Evolutionary conservation across 805 yeast genomes (phyloP).

Genomic region (Kluyveromyces lactis): DNA sequence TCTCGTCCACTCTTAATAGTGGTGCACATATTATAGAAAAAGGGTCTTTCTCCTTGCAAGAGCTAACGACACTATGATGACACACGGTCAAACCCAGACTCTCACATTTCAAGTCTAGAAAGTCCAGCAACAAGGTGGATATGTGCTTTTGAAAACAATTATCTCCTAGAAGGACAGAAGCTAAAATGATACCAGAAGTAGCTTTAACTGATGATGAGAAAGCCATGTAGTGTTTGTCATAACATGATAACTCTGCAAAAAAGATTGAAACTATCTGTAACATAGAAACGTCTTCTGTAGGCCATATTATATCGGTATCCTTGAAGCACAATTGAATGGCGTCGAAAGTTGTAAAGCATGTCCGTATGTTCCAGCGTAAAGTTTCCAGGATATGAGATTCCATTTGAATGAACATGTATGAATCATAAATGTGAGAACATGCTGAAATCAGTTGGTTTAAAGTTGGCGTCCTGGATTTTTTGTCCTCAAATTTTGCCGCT

Average conservation of each 20-base stretch:
- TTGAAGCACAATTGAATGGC: slow-evolving; percentile 10
- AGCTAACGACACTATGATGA: no score
- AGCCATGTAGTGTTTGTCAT: slow-evolving; percentile 40
- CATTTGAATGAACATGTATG: slow-evolving; percentile 64
- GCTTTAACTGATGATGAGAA: slow-evolving; percentile 41
- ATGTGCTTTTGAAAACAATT: neutral
- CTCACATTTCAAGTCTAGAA: neutral
- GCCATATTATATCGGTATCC: slow-evolving; percentile 1
- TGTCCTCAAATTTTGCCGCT: slow-evolving; percentile 69
- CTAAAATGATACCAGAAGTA: slow-evolving; percentile 41
- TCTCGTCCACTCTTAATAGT: slow-evolving; percentile 4
- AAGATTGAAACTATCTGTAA: slow-evolving; percentile 25
- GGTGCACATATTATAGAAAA: neutral
- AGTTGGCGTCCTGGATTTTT: slow-evolving; percentile 58
- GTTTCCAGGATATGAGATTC: slow-evolving; percentile 68
- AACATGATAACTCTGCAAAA: slow-evolving; percentile 45
- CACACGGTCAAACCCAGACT: no score
- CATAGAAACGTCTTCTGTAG: neutral
- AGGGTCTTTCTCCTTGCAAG: neutral
- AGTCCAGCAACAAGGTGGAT: neutral
- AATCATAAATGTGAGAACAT: slow-evolving; percentile 58
- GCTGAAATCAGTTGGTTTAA: slow-evolving; percentile 54
- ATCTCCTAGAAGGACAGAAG: slow-evolving; percentile 39
- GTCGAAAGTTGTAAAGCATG: slow-evolving; percentile 15
- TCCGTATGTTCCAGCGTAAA: slow-evolving; percentile 49